phyloP scores from a whole-genome alignment of 2,329 filamentous ascomycete genomes.

The Huntiella omanensis region DNA sequence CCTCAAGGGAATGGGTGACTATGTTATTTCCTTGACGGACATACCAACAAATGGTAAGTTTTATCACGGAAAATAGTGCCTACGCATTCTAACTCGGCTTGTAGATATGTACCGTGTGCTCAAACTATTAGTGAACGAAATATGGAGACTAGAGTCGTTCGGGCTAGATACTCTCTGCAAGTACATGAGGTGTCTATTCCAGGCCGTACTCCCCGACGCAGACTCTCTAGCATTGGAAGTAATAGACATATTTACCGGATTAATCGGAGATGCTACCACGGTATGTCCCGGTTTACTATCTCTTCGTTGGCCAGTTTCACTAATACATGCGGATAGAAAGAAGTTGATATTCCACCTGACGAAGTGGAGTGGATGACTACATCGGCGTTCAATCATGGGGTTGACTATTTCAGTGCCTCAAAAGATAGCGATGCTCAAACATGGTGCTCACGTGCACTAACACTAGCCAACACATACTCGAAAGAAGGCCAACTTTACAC shows the following conservation, averaged over 20 bases:
- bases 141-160: slow-evolving; percentile 37
- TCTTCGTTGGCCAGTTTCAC: not conserved
- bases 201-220: slow-evolving; percentile 40
- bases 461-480: slow-evolving; percentile 36
- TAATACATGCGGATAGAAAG: slow-evolving; percentile 9
- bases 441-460: slow-evolving; percentile 47
- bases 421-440: slow-evolving; percentile 34
- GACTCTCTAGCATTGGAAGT: slow-evolving; percentile 38
- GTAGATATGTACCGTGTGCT: slow-evolving; percentile 34
- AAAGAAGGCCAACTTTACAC: slow-evolving; percentile 31
- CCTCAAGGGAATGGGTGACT: slow-evolving; percentile 48
- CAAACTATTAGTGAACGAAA: slow-evolving; percentile 50
- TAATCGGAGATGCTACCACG: slow-evolving; percentile 31
- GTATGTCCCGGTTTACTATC: slow-evolving; percentile 19
- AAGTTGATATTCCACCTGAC: slow-evolving; percentile 34
- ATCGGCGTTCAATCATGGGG: slow-evolving; percentile 48
- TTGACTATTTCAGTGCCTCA: slow-evolving; percentile 42
- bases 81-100: not conserved
- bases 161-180: slow-evolving; percentile 44
- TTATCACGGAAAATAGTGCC: not conserved
- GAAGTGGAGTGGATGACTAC: slow-evolving; percentile 64
- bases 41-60: slow-evolving; percentile 31
- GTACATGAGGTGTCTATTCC: slow-evolving; percentile 64
- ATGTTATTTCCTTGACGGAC: slow-evolving; percentile 31
- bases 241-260: slow-evolving; percentile 40